Base-by-base conservation (phyloP, 1,139 yeast species). In the Yamadazyma trypodendri region DNA sequence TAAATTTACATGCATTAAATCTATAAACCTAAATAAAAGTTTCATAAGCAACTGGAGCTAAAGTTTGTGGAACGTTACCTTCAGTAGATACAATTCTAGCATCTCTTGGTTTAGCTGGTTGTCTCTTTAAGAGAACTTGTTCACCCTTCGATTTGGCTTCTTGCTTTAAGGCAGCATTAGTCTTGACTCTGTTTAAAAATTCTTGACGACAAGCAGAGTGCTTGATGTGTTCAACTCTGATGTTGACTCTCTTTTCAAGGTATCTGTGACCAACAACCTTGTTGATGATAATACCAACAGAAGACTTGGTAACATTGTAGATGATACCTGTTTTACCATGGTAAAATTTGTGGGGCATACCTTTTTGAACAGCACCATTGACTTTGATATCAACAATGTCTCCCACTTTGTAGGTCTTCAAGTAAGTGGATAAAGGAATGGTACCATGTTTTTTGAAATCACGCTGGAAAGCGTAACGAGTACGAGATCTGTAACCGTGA, bases 301-400 rank as follows among this genome's bases (percentile, higher is more conserved):
- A 79, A 51, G 96, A 77, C 82, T 87, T 92, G 84, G 98, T 92
- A 59, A 92, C 94, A 83, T 92, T 92, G 95, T 82, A 92, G 56
- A 92, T 84, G 60, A 90, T 88, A 84, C 98, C 98, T 57, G 98
- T 92, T 85, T 89, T 92, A 77, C 98, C 98, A 81, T 90, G 97
- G 96, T 92, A 92, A 85, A 81, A 90, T 81, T 92, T 92, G 89
- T 88, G 96, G 72, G 98, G 98, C 97, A 92, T 89, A 86, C 98
- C 97, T 84, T 90, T 89, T 75, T 92, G 97, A 79, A 90, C 81
- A 60, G 98, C 81, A 81, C 96, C 97, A 73, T 92, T 92, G 75
- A 95, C 98, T 79, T 88, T 90, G 80, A 92, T 90, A 77, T 92
- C 98, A 68, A 92, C 98, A 65, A 92, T 90, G 76, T 92, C 98